phyloP scores from a whole-genome alignment of 805 yeast species.

The Danielia oregonensis region DNA sequence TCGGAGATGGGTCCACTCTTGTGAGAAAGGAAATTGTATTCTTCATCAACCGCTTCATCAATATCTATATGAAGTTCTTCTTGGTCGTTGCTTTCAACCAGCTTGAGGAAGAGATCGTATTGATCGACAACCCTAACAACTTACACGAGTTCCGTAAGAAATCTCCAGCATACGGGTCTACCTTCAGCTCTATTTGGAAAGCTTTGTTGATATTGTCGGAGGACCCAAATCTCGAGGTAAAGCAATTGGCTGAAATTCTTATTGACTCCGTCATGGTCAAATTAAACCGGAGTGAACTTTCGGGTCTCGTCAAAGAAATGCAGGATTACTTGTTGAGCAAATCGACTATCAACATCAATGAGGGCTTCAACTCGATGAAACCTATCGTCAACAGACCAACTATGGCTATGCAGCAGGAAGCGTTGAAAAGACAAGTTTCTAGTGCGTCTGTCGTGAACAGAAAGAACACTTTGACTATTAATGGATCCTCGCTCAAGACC shows the following conservation, averaged over 20 bases:
- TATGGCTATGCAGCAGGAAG: conserved; percentile 12
- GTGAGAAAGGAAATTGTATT: conserved; percentile 83
- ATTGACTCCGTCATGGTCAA: conserved; percentile 69
- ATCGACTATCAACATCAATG: conserved; percentile 36
- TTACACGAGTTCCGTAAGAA: conserved; percentile 62
- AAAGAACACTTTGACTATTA: conserved; percentile 24
- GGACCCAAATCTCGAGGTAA: conserved; percentile 85
- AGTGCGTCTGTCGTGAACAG: conserved; percentile 19
- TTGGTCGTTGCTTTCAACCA: conserved; percentile 84
- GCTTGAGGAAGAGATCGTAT: conserved; percentile 71
- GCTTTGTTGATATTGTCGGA: conserved; percentile 73
- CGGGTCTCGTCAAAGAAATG: conserved; percentile 62
- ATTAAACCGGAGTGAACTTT: conserved; percentile 62
- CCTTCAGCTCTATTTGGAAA: conserved; percentile 85
- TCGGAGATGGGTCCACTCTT: conserved; percentile 85
- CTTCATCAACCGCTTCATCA: conserved; percentile 70
- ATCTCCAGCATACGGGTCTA: conserved; percentile 82
- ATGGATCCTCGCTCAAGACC: conserved; percentile 23
- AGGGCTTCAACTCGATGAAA: conserved; percentile 36
- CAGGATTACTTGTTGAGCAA: conserved; percentile 59
- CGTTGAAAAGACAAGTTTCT: conserved; percentile 19
- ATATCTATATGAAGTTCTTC: conserved; percentile 68
- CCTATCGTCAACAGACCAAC: conserved; percentile 35
- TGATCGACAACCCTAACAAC: conserved; percentile 56
- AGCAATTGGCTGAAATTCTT: conserved; percentile 63